Evolutionary conservation across 805 yeast species (phyloP).

Genomic region (Lipomyces yamanashiensis): DNA sequence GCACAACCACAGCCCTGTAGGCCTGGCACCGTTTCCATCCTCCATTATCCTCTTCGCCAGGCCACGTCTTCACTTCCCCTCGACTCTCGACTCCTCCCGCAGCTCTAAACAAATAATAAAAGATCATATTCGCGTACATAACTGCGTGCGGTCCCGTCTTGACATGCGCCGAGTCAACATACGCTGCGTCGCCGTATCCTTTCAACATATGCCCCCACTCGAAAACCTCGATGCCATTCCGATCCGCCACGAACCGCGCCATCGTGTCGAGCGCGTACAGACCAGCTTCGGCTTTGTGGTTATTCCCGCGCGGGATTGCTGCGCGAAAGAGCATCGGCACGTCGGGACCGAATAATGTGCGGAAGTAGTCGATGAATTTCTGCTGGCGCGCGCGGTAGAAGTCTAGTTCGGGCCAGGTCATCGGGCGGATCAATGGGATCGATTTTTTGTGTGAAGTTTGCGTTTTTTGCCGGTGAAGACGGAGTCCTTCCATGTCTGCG

Average conservation of each 20-base stretch:
- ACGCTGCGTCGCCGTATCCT: slow-evolving; percentile 20
- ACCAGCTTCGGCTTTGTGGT: slow-evolving; percentile 8
- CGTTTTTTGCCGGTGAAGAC: not conserved
- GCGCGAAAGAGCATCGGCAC: slow-evolving; percentile 29
- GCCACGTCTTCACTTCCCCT: slow-evolving; percentile 13
- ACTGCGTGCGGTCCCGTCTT: slow-evolving; percentile 7
- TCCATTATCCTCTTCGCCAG: slow-evolving; percentile 5
- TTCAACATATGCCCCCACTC: slow-evolving; percentile 27
- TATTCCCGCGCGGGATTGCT: slow-evolving; percentile 5
- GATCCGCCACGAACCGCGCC: slow-evolving; percentile 20
- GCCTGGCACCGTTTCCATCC: slow-evolving; percentile 18
- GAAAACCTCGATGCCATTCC: slow-evolving; percentile 20
- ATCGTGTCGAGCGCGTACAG: slow-evolving; percentile 19
- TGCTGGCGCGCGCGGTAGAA: slow-evolving; percentile 17
- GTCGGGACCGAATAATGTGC: slow-evolving; percentile 19
- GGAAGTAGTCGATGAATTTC: slow-evolving; percentile 13
- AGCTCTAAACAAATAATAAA: slow-evolving; percentile 31
- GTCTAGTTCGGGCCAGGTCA: slow-evolving; percentile 25
- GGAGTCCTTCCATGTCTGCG: slow-evolving; percentile 10
- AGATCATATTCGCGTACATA: slow-evolving; percentile 27
- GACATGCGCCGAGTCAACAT: slow-evolving; percentile 23
- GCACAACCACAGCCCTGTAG: too few species aligned
- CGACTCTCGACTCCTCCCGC: slow-evolving; percentile 27
- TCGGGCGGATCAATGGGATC: slow-evolving; percentile 9
- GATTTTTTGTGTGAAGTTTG: not conserved